Evolutionary conservation across 768 basidiomycete species (phyloP).

Genomic region (Trametes punicea): DNA sequence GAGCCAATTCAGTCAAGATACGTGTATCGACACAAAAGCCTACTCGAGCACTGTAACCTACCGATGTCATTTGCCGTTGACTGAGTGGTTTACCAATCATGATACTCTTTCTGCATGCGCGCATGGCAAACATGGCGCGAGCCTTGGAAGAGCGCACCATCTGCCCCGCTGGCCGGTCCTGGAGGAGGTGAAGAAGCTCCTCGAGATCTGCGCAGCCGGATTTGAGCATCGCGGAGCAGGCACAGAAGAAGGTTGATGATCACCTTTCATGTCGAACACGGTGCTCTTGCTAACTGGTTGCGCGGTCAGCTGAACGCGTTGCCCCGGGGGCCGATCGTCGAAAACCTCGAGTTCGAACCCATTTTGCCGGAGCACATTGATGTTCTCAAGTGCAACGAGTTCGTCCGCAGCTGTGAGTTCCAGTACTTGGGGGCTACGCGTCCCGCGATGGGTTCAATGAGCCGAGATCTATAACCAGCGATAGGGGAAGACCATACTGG

Average conservation of each 20-base stretch:
- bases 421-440: slow-evolving; percentile 65
- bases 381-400: slow-evolving; percentile 80
- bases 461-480: background rate
- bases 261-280: slow-evolving; percentile 85
- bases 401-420: slow-evolving; percentile 91
- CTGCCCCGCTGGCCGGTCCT: slow-evolving; percentile 69
- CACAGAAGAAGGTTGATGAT: slow-evolving; percentile 10
- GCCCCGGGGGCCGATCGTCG: slow-evolving; percentile 36
- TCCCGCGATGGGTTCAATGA: background rate
- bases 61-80: slow-evolving; percentile 70
- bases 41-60: slow-evolving; percentile 33
- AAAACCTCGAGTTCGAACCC: slow-evolving; percentile 81
- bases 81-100: slow-evolving; percentile 92
- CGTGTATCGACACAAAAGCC: background rate
- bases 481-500: slow-evolving; percentile 45
- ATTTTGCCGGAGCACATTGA: slow-evolving; percentile 78
- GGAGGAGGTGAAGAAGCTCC: slow-evolving; percentile 85
- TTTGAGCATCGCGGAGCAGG: slow-evolving; percentile 5
- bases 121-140: slow-evolving; percentile 92
- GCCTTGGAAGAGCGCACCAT: slow-evolving; percentile 94
- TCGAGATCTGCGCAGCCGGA: slow-evolving; percentile 66
- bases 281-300: slow-evolving; percentile 93
- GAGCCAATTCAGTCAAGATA: background rate
- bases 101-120: slow-evolving; percentile 93
- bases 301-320: slow-evolving; percentile 64